Base-by-base conservation (phyloP, 1,139 yeast species). In the Kazachstania sp. region DNA sequence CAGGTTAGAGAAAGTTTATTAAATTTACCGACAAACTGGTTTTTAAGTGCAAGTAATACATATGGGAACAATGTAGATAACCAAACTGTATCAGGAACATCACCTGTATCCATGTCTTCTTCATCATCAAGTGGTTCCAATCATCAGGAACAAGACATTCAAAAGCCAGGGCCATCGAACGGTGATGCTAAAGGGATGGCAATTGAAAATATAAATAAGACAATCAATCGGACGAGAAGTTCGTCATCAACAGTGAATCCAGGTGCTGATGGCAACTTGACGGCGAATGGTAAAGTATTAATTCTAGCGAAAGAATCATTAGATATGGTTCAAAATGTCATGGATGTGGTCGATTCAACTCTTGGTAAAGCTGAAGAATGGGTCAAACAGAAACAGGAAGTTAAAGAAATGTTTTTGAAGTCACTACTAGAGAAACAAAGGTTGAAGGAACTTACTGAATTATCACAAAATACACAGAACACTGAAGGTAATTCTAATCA, bases 281-380 rank as follows among this genome's bases (percentile, higher is more conserved):
- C 77, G 51, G 69, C 78, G 26, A 81, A 79, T 58, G 87, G 85
- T 40, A 77, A 81, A 55, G 85, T 87, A 1, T 69, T 92, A 40
- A 75, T 85, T 9, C 72, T 92, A 52, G 97, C 97, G 1, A 84
- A 84, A 54, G 98, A 92, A 65, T 82, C 95, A 0, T 71, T 92
- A 47, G 95, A 85, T 41, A 87, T 90, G 90, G 83, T 92, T 41
- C 75, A 83, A 40, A 84, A 84, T 51, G 81, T 92, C 32, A 87
- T 88, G 52, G 75, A 75, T 44, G 90, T 88, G 9, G 88, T 94
- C 53, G 90, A 84, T 61, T 90, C 84, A 39, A 88, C 90, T 47
- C 71, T 92, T 49, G 83, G 78, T 44, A 80, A 81, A 54, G 96
- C 96, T 1, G 97, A 90, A 62, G 70, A 72, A 32, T 90, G 97